phyloP scores from a whole-genome alignment of 306 rosid species.

The Pterocarpus santalinus region DNA sequence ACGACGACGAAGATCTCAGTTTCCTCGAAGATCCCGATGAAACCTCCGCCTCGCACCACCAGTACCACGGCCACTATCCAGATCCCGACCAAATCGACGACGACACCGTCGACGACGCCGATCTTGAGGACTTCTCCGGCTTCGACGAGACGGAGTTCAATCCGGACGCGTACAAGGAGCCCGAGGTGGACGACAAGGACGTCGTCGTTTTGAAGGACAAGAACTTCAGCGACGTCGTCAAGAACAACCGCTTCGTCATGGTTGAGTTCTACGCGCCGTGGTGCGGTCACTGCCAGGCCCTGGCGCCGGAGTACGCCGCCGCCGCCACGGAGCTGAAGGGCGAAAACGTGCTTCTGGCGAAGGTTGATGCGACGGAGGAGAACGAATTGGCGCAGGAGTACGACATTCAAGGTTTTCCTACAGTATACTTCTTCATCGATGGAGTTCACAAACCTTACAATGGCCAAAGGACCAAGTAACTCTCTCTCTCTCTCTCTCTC shows the following conservation, averaged over 20 bases:
- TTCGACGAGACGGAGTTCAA: slow-evolving; percentile 56
- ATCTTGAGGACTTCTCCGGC: slow-evolving; percentile 70
- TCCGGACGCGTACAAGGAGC: slow-evolving; percentile 56
- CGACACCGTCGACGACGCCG: slow-evolving; percentile 44
- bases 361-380: slow-evolving; percentile 92
- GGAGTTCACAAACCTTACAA: slow-evolving; percentile 80
- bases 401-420: slow-evolving; percentile 90
- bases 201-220: slow-evolving; percentile 86
- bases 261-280: slow-evolving; percentile 99
- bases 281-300: slow-evolving; percentile 98
- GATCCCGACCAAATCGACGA: slow-evolving; percentile 35
- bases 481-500: not conserved
- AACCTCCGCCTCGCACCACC: slow-evolving; percentile 18
- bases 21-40: slow-evolving; percentile 80
- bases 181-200: slow-evolving; percentile 86
- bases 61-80: slow-evolving; percentile 43
- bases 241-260: slow-evolving; percentile 75
- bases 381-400: slow-evolving; percentile 80
- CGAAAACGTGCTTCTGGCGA: slow-evolving; percentile 75
- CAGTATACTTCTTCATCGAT: slow-evolving; percentile 76
- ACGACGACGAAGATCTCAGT: slow-evolving; percentile 87
- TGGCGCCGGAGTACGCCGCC: slow-evolving; percentile 91
- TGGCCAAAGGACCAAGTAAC: slow-evolving; percentile 86
- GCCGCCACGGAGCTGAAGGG: slow-evolving; percentile 91
- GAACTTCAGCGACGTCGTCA: slow-evolving; percentile 73